phyloP scores from a whole-genome alignment of 805 yeast species.

The Cyberlindnera galapagoensis region DNA sequence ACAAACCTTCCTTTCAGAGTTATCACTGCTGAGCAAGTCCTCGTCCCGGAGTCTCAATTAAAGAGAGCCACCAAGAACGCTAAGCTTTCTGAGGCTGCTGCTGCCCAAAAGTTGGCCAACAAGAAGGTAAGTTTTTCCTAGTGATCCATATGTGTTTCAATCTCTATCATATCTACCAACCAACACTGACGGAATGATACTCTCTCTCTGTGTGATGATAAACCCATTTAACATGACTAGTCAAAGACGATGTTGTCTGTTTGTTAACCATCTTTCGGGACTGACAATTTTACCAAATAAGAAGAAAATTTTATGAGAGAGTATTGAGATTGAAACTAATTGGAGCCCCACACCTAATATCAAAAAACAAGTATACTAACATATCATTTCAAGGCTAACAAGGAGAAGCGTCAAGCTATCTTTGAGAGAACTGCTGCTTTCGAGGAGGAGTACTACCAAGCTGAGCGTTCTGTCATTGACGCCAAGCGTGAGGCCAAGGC shows the following conservation, averaged over 20 bases:
- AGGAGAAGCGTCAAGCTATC: constrained; percentile 60
- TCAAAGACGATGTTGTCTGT: constrained; percentile 60
- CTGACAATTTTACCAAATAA: constrained; percentile 39
- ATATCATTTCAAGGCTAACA: constrained; percentile 33
- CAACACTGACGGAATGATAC: neutral
- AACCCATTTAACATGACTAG: constrained; percentile 52
- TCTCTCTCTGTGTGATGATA: constrained; percentile 35
- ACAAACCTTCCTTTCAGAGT: constrained; percentile 16
- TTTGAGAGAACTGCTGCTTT: constrained; percentile 95
- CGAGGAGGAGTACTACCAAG: constrained; percentile 89
- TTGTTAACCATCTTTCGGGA: constrained; percentile 80
- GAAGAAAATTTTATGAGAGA: constrained; percentile 1
- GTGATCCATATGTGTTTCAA: no score
- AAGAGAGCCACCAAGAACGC: constrained; percentile 77
- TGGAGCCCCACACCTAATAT: neutral
- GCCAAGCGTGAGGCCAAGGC: constrained; percentile 95
- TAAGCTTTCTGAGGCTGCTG: constrained; percentile 69
- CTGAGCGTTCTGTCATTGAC: constrained; percentile 79
- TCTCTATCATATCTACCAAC: neutral
- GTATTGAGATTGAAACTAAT: neutral
- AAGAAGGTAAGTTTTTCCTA: constrained; percentile 66
- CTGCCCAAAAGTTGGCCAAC: constrained; percentile 75
- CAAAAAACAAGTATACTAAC: constrained; percentile 10
- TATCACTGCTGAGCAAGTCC: constrained; percentile 33
- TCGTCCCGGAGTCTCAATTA: constrained; percentile 77